Percentiles rank a stretch among this genome's conserved stretches.
Conservation (phyloP, 257 asterid species). For the Ehretia macrophylla region DNA sequence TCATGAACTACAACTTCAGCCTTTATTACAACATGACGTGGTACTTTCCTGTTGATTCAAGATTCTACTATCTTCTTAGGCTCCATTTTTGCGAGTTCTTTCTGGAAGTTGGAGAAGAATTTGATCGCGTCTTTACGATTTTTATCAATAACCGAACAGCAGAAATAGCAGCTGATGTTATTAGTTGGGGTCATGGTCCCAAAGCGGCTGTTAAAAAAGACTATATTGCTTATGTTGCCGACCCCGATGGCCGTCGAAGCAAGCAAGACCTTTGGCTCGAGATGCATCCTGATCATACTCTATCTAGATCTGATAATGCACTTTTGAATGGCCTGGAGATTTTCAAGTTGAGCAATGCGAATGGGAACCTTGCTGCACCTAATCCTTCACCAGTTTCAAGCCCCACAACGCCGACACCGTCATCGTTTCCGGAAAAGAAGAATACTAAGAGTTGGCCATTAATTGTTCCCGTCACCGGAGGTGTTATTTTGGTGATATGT, state of each 20-base stretch:
- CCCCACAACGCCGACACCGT: background rate
- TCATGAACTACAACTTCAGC: background rate
- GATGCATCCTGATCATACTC: slow-evolving; percentile 16
- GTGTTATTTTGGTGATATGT: slow-evolving; percentile 17
- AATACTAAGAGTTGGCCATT: background rate
- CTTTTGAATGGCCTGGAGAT: slow-evolving; percentile 61
- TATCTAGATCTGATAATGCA: slow-evolving; percentile 5
- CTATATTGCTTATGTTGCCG: slow-evolving; percentile 25
- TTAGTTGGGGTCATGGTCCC: slow-evolving; percentile 12
- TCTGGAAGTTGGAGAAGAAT: background rate
- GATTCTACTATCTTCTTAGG: slow-evolving; percentile 41
- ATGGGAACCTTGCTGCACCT: slow-evolving; percentile 36
- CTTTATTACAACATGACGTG: slow-evolving; percentile 20
- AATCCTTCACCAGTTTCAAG: slow-evolving; percentile 21
- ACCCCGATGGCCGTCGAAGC: slow-evolving; percentile 13
- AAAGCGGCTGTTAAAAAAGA: slow-evolving; percentile 36
- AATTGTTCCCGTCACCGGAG: slow-evolving; percentile 12
- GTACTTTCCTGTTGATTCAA: slow-evolving; percentile 45
- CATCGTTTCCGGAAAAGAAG: background rate
- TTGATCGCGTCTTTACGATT: slow-evolving; percentile 25
- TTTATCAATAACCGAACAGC: slow-evolving; percentile 22
- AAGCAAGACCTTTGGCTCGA: slow-evolving; percentile 25
- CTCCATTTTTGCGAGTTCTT: slow-evolving; percentile 51
- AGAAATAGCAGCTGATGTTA: slow-evolving; percentile 21
- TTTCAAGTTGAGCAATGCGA: slow-evolving; percentile 36